Evolutionary conservation across 352 stramenopile genomes (phyloP).

Genomic region (Pythium graminicola): DNA sequence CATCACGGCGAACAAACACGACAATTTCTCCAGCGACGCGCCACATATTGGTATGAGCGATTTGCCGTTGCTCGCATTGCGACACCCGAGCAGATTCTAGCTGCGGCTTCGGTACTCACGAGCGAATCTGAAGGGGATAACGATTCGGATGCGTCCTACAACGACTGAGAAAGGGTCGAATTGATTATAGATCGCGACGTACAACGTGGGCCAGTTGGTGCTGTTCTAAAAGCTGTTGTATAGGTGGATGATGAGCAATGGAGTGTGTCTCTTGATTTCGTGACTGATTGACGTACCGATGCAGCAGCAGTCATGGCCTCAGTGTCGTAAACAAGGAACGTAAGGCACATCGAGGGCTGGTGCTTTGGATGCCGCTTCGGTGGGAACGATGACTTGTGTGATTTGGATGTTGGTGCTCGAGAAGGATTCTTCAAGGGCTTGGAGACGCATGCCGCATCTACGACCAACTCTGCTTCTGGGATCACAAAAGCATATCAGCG

Average conservation of each 20-base stretch:
- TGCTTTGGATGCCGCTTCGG: background rate
- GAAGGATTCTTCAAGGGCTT: background rate
- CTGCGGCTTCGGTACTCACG: slow-evolving; percentile 4
- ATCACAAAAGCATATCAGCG: background rate
- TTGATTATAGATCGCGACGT: background rate
- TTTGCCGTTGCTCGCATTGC: slow-evolving; percentile 15
- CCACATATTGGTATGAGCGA: slow-evolving; percentile 4
- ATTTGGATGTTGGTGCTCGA: background rate
- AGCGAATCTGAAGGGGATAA: slow-evolving; percentile 24
- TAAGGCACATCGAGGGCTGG: background rate
- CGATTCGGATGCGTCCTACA: slow-evolving; percentile 18
- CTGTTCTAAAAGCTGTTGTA: slow-evolving; percentile 6
- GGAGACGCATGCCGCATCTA: background rate
- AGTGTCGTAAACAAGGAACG: slow-evolving; percentile 13
- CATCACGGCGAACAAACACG: slow-evolving; percentile 29
- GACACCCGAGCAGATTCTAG: slow-evolving; percentile 18
- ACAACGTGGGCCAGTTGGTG: slow-evolving; percentile 2
- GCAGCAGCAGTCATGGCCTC: slow-evolving; percentile 7
- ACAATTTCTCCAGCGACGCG: slow-evolving; percentile 5
- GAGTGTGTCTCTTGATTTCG: background rate
- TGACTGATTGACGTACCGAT: background rate
- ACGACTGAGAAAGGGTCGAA: background rate
- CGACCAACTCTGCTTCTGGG: slow-evolving; percentile 16
- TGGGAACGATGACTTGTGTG: background rate
- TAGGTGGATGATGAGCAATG: background rate